Evolutionary conservation across 2,329 filamentous ascomycete genomes (phyloP).

Genomic region (Xylaria sp.): DNA sequence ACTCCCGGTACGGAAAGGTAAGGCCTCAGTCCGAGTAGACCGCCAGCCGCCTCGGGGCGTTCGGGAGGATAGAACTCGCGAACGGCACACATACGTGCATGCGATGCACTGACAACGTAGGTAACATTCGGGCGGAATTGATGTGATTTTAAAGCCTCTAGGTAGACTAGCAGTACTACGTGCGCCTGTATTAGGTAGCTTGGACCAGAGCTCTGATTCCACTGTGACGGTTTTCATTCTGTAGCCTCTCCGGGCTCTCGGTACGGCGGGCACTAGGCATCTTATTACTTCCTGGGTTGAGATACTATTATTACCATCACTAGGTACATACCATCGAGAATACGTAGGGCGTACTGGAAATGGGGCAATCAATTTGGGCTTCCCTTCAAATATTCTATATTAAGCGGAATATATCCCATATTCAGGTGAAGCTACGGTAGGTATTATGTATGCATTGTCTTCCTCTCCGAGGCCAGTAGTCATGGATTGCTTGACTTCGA

Average conservation of each 20-base stretch:
- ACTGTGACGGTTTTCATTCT: background rate
- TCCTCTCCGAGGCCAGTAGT: background rate
- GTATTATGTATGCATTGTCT: background rate
- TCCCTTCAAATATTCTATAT: background rate
- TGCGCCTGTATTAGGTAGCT: too few species aligned
- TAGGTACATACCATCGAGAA: too few species aligned
- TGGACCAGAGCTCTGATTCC: background rate
- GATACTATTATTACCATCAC: too few species aligned
- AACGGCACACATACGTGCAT: background rate
- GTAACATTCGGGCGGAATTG: too few species aligned
- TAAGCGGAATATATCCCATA: background rate
- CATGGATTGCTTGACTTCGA: background rate
- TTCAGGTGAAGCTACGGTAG: background rate
- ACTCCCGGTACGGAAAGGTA: background rate
- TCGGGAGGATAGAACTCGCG: background rate
- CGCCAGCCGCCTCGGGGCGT: background rate
- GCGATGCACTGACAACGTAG: background rate
- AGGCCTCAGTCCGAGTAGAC: background rate
- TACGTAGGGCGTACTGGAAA: background rate
- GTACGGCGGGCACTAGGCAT: too few species aligned
- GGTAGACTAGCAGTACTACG: background rate
- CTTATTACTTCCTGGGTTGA: too few species aligned
- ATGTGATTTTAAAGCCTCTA: background rate
- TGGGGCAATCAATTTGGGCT: background rate
- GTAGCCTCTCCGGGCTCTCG: background rate